A percentile compares a stretch with the other conserved stretches of the same genome.
phyloP scores from a whole-genome alignment of 176 grass and related monocot species.

The Raddia guianensis region DNA sequence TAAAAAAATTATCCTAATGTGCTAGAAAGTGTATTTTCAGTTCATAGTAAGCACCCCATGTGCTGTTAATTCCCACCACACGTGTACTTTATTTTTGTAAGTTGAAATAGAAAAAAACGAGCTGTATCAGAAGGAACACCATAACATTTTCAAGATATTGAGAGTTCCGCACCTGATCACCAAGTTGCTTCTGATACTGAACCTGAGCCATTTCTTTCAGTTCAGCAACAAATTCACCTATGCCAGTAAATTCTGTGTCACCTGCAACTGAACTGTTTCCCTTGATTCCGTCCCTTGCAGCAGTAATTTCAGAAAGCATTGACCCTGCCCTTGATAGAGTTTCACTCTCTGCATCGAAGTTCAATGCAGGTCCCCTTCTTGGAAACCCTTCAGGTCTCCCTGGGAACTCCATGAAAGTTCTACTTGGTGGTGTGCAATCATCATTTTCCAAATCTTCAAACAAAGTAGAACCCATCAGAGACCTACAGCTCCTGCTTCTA shows the following conservation, averaged over 20 bases:
- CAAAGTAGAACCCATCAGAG: slow-evolving; percentile 58
- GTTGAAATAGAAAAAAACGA: background rate
- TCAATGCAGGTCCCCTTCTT: slow-evolving; percentile 48
- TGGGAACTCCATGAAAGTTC: slow-evolving; percentile 65
- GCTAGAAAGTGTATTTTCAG: background rate
- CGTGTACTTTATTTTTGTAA: background rate
- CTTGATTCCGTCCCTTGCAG: slow-evolving; percentile 43
- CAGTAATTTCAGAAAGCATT: slow-evolving; percentile 72
- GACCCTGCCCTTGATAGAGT: slow-evolving; percentile 69
- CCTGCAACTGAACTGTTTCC: slow-evolving; percentile 45
- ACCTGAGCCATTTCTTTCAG: slow-evolving; percentile 89
- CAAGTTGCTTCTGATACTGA: slow-evolving; percentile 57
- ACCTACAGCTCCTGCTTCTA: slow-evolving; percentile 91
- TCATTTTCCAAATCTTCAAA: slow-evolving; percentile 54
- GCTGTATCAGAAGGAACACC: background rate
- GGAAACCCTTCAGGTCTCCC: slow-evolving; percentile 70
- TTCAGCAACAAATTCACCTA: slow-evolving; percentile 79
- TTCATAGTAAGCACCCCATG: background rate
- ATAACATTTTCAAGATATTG: background rate
- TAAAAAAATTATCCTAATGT: background rate
- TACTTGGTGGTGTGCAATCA: slow-evolving; percentile 69
- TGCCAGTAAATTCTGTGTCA: slow-evolving; percentile 63
- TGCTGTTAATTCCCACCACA: background rate
- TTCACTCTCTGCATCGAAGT: slow-evolving; percentile 67
- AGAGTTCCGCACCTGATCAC: slow-evolving; percentile 56